Percentiles rank a stretch among this genome's conserved stretches.
Evolutionary conservation across 805 yeast species (phyloP).

Genomic region (Yamadazyma sp.): DNA sequence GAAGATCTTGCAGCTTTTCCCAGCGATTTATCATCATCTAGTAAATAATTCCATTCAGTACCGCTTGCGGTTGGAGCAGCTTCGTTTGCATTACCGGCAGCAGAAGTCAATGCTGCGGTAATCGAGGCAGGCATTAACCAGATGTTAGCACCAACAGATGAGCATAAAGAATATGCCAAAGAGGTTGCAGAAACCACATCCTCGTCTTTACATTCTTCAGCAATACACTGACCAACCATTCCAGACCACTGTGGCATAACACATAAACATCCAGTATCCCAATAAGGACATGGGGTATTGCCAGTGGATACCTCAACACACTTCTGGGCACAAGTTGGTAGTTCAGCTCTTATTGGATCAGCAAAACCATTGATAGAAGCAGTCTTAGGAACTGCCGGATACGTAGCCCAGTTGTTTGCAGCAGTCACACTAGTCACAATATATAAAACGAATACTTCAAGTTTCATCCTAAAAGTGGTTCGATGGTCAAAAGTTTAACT

Average conservation of each 20-base stretch:
- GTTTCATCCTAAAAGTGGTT: slow-evolving; percentile 5
- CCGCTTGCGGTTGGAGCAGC: slow-evolving; percentile 16
- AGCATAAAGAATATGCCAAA: slow-evolving; percentile 44
- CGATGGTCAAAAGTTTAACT: no score
- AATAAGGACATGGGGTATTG: slow-evolving; percentile 52
- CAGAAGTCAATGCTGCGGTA: slow-evolving; percentile 19
- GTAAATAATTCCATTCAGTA: slow-evolving; percentile 10
- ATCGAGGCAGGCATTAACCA: slow-evolving; percentile 35
- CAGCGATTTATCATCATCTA: slow-evolving; percentile 2
- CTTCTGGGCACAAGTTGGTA: slow-evolving; percentile 44
- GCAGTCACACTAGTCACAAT: slow-evolving; percentile 20
- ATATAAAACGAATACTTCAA: slow-evolving; percentile 10
- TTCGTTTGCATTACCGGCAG: slow-evolving; percentile 25
- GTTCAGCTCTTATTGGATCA: slow-evolving; percentile 37
- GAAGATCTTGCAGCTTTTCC: slow-evolving; percentile 8
- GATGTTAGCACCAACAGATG: slow-evolving; percentile 33
- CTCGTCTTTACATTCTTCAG: slow-evolving; percentile 33
- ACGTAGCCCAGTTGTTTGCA: slow-evolving; percentile 40
- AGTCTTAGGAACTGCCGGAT: slow-evolving; percentile 47
- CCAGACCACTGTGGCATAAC: slow-evolving; percentile 50
- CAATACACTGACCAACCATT: slow-evolving; percentile 43
- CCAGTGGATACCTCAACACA: slow-evolving; percentile 39
- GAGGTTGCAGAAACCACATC: slow-evolving; percentile 39
- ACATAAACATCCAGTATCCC: slow-evolving; percentile 53
- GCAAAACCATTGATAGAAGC: slow-evolving; percentile 51